A percentile compares a stretch with the other conserved stretches of the same genome.
phyloP scores from a whole-genome alignment of 1,139 yeast genomes.

The Scheffersomyces cryptocercus region DNA sequence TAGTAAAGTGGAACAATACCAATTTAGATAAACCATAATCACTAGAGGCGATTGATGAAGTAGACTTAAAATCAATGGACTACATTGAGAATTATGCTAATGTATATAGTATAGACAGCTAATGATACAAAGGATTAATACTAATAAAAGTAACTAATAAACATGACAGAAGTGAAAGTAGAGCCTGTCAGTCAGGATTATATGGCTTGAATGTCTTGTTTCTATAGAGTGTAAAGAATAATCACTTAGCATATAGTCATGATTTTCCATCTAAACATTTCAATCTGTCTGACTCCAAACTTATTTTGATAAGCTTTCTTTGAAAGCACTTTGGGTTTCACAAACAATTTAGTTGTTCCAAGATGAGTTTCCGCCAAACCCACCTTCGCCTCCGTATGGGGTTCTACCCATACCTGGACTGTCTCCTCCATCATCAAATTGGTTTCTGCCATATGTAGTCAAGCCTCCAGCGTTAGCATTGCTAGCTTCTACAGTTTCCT shows the following conservation, averaged over 20 bases:
- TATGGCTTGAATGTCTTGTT: too few species aligned
- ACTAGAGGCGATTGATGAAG: not conserved
- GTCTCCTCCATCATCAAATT: slow-evolving; percentile 35
- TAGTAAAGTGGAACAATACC: slow-evolving; percentile 66
- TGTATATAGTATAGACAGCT: not conserved
- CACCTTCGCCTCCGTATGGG: slow-evolving; percentile 47
- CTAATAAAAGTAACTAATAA: not conserved
- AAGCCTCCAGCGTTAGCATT: slow-evolving; percentile 43
- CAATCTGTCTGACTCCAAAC: too few species aligned
- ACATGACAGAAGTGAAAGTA: not conserved
- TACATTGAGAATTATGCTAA: too few species aligned
- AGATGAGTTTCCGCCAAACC: slow-evolving; percentile 43
- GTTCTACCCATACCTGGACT: slow-evolving; percentile 42
- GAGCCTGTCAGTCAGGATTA: too few species aligned
- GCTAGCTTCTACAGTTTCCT: slow-evolving; percentile 53
- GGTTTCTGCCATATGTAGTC: slow-evolving; percentile 52
- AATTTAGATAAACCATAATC: not conserved
- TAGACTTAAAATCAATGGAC: too few species aligned
- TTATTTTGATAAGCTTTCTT: too few species aligned
- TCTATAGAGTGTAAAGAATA: too few species aligned
- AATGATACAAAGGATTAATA: not conserved
- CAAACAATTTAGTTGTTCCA: not conserved
- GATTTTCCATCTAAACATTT: too few species aligned
- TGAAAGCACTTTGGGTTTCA: too few species aligned
- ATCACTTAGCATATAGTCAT: too few species aligned